A percentile compares a stretch with the other conserved stretches of the same genome.
phyloP scores from a whole-genome alignment of 208 protist genomes.

The Trypanosoma melophagium region DNA sequence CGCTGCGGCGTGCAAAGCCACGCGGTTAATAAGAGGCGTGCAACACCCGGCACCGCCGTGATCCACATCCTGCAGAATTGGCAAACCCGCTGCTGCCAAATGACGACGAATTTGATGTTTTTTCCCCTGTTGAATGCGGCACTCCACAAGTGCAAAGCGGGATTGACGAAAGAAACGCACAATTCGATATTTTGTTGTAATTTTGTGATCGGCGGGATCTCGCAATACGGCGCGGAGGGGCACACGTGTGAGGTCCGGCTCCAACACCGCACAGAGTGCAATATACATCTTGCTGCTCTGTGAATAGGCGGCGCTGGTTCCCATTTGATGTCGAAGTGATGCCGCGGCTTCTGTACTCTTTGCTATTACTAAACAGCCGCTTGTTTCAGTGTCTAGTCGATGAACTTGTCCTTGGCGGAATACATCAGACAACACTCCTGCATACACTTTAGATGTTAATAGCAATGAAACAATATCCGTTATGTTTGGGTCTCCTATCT shows the following conservation, averaged over 20 bases:
- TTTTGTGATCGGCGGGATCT: conserved; percentile 53
- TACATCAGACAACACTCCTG: conserved; percentile 18
- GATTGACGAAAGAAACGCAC: conserved; percentile 42
- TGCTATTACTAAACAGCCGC: conserved; percentile 70
- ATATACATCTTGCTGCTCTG: conserved; percentile 66
- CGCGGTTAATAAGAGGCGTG: conserved; percentile 52
- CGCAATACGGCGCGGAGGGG: conserved; percentile 44
- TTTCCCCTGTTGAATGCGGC: conserved; percentile 80
- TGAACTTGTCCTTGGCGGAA: conserved; percentile 83
- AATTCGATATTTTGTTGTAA: conserved; percentile 65
- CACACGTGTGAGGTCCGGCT: conserved; percentile 49
- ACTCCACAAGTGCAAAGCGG: conserved; percentile 71
- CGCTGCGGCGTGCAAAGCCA: conserved; percentile 67
- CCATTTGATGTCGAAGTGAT: conserved; percentile 80
- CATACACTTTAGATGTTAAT: conserved; percentile 15
- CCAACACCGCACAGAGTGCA: conserved; percentile 75
- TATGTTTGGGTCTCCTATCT: conserved; percentile 18
- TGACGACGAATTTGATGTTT: conserved; percentile 88
- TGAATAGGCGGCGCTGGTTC: conserved; percentile 63
- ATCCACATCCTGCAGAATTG: conserved; percentile 77
- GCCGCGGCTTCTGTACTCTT: conserved; percentile 51
- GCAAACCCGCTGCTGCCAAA: conserved; percentile 64
- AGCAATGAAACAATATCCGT: conserved; percentile 58
- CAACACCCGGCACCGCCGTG: conserved; percentile 74
- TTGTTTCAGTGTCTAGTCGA: conserved; percentile 77